Evolutionary conservation across 1,139 yeast genomes (phyloP), one percentile per base, ranked within the genome.

Genomic region (Kodamaea sp.): DNA sequence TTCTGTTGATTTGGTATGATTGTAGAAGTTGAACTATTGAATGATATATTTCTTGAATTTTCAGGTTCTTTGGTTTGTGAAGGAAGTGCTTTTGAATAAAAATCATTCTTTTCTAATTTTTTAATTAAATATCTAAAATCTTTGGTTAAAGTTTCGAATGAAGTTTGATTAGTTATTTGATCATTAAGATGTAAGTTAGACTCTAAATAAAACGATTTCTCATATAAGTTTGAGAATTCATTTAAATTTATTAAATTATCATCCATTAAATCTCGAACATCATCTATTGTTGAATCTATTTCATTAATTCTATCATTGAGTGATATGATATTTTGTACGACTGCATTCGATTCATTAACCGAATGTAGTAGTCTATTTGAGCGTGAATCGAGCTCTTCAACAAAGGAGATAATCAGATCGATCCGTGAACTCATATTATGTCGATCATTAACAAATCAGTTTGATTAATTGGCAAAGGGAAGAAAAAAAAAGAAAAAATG

Each of bases 111-210:
- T 28, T 39, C 45, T 10, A 49, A 31, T 28, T 31, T 45, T 37
- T 43, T 42, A 41, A 55, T 41, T 34, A 57, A 44, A 35, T 41
- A 40, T 12, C 46, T 40, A 39, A 45, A 78, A 50, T 80, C 86
- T 32, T 62, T 54, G 29, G 64, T 57, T 34, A 81, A 52, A 43
- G 75, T 77, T 35, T 72, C 76, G 44, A 75, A 65, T 1, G 80
- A 72, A 61, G 74, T 57, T 59, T 73, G 45, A 67, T 73, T 53
- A 64, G 73, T 66, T 36, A 60, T 43, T 22, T 32, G 31, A 47
- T 69, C 75, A 41, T 64, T 66, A 33, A 53, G 39, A 20, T 48
- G 52, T 34, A 69, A 39, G 38, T 59, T 65, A 7, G 67, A 56
- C 45, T 70, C 75, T 32, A 70, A 57, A 40, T 61, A 58, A 39